A percentile compares a stretch with the other conserved stretches of the same genome.
Conservation (phyloP, 192 early-diverging fungal species). For the Gamsiella multidivaricata region DNA sequence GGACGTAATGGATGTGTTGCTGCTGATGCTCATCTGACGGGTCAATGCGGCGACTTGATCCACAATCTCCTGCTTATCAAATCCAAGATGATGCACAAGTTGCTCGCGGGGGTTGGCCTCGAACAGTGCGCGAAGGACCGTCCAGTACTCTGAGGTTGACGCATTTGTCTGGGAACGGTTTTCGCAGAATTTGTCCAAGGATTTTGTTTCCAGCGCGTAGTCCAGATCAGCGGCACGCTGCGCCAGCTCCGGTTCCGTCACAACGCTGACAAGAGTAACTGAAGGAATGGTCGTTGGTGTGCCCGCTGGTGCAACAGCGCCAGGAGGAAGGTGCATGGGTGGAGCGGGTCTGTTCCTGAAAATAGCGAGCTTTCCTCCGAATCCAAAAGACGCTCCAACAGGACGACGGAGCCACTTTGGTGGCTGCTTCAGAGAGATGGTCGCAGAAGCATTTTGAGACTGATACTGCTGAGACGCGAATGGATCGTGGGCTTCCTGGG, state of each 20-base stretch:
- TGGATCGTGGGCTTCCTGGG: constrained; percentile 71
- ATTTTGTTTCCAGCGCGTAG: constrained; percentile 66
- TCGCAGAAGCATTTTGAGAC: constrained; percentile 40
- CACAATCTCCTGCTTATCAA: constrained; percentile 75
- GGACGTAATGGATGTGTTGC: constrained; percentile 12
- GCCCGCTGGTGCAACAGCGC: constrained; percentile 41
- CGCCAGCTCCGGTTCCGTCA: constrained; percentile 79
- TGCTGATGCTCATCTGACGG: constrained; percentile 46
- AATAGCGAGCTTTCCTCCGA: constrained; percentile 88
- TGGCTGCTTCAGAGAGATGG: constrained; percentile 80
- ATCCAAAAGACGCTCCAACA: constrained; percentile 87
- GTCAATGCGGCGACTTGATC: constrained; percentile 68
- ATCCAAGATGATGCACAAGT: constrained; percentile 90
- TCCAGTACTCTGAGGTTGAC: constrained; percentile 70
- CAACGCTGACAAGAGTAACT: constrained; percentile 74
- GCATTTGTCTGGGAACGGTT: constrained; percentile 38
- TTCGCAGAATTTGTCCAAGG: constrained; percentile 56
- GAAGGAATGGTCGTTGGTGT: constrained; percentile 41
- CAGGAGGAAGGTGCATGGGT: constrained; percentile 52
- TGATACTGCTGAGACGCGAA: constrained; percentile 69
- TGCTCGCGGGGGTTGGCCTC: constrained; percentile 82
- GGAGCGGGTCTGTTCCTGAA: constrained; percentile 71
- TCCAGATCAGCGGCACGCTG: constrained; percentile 80
- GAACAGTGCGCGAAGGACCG: constrained; percentile 86
- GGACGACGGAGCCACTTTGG: constrained; percentile 96